A percentile compares a stretch with the other conserved stretches of the same genome.
Evolutionary conservation across 2,329 filamentous ascomycete species (phyloP).

Genomic region (Aspergillus piperis): DNA sequence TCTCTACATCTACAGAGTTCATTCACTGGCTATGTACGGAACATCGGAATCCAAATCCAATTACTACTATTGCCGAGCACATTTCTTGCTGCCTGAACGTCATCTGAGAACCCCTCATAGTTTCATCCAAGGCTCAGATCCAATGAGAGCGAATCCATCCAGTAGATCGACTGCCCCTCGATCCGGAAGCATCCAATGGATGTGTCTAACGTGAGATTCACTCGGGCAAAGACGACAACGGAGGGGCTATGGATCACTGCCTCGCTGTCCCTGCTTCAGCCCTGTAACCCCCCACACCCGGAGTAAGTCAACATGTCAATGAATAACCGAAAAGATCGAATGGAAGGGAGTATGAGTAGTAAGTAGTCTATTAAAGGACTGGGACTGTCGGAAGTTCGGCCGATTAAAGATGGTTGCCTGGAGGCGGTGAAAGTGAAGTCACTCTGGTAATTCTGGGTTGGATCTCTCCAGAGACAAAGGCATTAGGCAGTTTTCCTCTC

Average conservation of each 20-base stretch:
- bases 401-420: neutral
- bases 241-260: neutral
- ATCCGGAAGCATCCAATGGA: neutral
- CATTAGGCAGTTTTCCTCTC: too few relatives aligned
- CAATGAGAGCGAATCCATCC: neutral
- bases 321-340: neutral
- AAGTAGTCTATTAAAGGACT: too few relatives aligned
- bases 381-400: neutral
- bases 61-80: neutral
- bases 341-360: neutral
- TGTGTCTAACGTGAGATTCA: neutral
- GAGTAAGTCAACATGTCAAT: neutral
- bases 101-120: conserved; percentile 3
- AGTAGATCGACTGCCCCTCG: conserved; percentile 2
- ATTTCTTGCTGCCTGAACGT: conserved; percentile 6
- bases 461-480: too few relatives aligned
- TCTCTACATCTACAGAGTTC: too few relatives aligned
- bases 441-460: neutral
- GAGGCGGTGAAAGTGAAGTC: neutral
- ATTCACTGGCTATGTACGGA: neutral
- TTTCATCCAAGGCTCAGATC: neutral
- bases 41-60: neutral
- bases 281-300: neutral
- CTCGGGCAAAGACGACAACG: neutral
- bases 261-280: neutral